Base-by-base conservation (phyloP, 78 protist genomes). In the Salpingoeca rosetta region DNA sequence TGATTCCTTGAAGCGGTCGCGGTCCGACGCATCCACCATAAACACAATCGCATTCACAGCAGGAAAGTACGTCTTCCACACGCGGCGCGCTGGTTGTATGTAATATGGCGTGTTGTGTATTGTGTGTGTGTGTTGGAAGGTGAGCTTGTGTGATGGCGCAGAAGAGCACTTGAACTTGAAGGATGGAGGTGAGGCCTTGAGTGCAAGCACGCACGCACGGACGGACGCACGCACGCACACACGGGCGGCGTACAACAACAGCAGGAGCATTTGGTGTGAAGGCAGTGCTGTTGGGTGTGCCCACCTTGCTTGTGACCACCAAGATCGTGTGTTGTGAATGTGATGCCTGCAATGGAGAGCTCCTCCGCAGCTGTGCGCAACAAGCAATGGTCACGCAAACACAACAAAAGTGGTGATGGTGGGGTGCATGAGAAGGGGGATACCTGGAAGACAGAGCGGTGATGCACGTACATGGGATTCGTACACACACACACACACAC, bases 291-390 rank as follows among this genome's bases (percentile, higher is more conserved):
- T 3, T 11, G 57, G 57, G n/a, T n/a, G n/a, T n/a, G 17, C 88
- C 38, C 39, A 89, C 90, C 89, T 36, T 88, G 88, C 24, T 84
- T 90, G 89, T 98, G 99, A n/a, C 99, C 99, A 24, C 99, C 99
- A 2, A 98, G 83, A 82, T 98, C 99, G 43, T 87, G 91, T 17
- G 99, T 86, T 44, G 79, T 89, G 92, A 97, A 94, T 51, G 88
- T 90, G 88, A 97, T 92, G 44, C 87, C 88, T 57, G 97, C 98
- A 76, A 97, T 91, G n/a, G 92, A 80, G 28, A 97, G 87, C 87
- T 97, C 99, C 89, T 97, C 99, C 85, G 90, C 79, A 40, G 90
- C 97, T 94, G 80, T 41, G n/a, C n/a, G n/a, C n/a, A n/a, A n/a
- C 3, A 25, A n/a, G 44, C 44, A 83, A 35, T 44, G 35, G 25